Base-by-base conservation (phyloP, 2,329 filamentous ascomycete species). In the Elsinoe australis region DNA sequence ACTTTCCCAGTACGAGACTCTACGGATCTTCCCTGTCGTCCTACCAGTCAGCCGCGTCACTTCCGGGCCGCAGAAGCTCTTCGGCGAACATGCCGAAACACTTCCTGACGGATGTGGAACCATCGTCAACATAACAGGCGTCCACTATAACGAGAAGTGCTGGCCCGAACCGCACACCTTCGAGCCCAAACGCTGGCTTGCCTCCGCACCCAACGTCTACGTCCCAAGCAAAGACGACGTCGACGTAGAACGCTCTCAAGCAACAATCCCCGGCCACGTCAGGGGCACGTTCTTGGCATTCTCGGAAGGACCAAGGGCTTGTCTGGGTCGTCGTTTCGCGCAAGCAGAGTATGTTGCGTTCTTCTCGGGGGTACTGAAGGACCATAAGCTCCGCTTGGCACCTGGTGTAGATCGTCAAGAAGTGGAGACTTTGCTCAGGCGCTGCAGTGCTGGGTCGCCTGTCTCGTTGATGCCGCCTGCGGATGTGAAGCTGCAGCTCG, bases 161-260 rank as follows among this genome's bases (percentile, higher is more conserved):
- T 33, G 31, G 31, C 5, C 5, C 5, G n/a, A 5, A 5, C 31
- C 31, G 12, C 31, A 33, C 31, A n/a, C 17, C 31, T 33, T 33
- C 31, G 31, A 33, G 31, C 31, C 31, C n/a, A 33, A 33, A n/a
- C 31, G 31, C 31, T 33, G 31, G 31, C 31, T 33, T 15, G n/a
- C 31, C n/a, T 5, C 5, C 5, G n/a, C 31, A 10, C 31, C 31
- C 5, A 33, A 33, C 12, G 17, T 15, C 31, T 33, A 6, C 31
- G 31, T n/a, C n/a, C 31, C 31, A 10, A 5, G 19, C 3, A n/a
- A 17, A 10, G 32, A 35, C 32, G 32, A 35, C 32, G 14, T 35
- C 4, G 32, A 35, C 32, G 15, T 35, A 14, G 7, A 7, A 14
- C 3, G 14, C n/a, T 35, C 32, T 4, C 17, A 14, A 10, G 15